Base-by-base conservation (phyloP, 208 protist species). In the Histomonas meleagridis region DNA sequence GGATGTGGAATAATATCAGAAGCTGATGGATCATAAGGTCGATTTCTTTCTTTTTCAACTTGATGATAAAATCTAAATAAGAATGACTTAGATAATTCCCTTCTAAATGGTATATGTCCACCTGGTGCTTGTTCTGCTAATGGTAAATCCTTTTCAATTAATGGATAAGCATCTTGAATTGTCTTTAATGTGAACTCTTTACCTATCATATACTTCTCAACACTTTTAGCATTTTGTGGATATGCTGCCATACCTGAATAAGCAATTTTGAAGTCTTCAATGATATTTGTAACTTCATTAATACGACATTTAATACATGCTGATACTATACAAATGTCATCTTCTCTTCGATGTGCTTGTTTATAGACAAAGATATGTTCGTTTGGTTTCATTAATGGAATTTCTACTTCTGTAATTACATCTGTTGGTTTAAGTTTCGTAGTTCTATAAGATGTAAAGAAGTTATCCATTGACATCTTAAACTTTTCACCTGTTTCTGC, bases 251-350 rank as follows among this genome's bases (percentile, higher is more conserved):
- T 81, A 14, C 95, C 95, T 46, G 94, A 94, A 92, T 93, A 96
- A 21, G 93, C 92, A 51, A 96, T 49, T 7, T 38, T 16, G 4
- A 91, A 81, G 10, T 94, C 91, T 48, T 92, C 79, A 40, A 95
- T 93, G 4, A 3, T 91, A 38, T 91, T 92, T 28, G 23, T 46
- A 28, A 1, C 1, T 32, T 38, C 35, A 53, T 40, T 57, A 53
- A 93, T 40, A 28, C 51, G 70, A 28, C 92, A 51, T 60, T 90
- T 92, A 79, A 96, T 93, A 14, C 91, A 92, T 62, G 92, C 91
- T 62, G 93, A 95, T 21, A 96, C 95, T 53, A 97, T 96, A 28
- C 95, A 95, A 93, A 97, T 97, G 92, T 97, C 96, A 92, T 97
- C 96, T 26, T 97, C 95, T 70, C 94, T 93, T 0, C 96, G 90